Evolutionary conservation across 2,329 filamentous ascomycete genomes (phyloP), one percentile per base, ranked within the genome.

Genomic region (Lizonia empirigonia): DNA sequence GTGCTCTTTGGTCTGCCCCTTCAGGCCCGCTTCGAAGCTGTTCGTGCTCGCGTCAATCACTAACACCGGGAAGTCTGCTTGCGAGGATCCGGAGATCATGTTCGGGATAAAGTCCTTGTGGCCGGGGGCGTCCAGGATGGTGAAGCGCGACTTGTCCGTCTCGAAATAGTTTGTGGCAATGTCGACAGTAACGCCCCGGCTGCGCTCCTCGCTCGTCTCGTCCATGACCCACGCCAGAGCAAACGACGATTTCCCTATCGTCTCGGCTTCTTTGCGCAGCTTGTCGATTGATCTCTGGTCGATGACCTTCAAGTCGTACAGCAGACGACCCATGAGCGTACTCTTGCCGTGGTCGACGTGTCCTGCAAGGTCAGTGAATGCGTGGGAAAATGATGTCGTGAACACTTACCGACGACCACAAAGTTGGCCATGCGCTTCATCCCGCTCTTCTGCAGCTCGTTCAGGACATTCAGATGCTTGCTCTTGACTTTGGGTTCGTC

Each of bases 301-400:
- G 6, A 99, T 86, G 20, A 92, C 89, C 53, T 92, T 89, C 32
- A 96, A 82, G 63, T 99, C 94, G 33, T 93, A 86, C 5, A 99
- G 78, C 22, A 99, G 75, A n/a, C 94, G 86, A 0, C 93, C 94
- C 93, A 99, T 97, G 29, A 99, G 81, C 5, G 94, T 99, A 71
- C 91, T 97, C 75, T 99, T 99, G 44, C 94, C 94, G 44, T 95
- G 93, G 72, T 99, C 94, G 47, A 99, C 94, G 71, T 99, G 94
- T 12, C 94, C 91, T 91, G 7, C 12, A n/a, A n/a, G n/a, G n/a
- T n/a, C n/a, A n/a, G n/a, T n/a, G n/a, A n/a, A n/a, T n/a, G n/a
- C n/a, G 4, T 34, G 35, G n/a, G 5, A 16, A 13, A 29, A 29
- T 10, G 12, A 3, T 2, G 7, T 9, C 5, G 26, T 29, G 13